Percentiles rank a stretch among this genome's conserved stretches.
These are phyloP conservation scores for Ambrosiella xylebori DNA, from an alignment of 2,329 filamentous ascomycete species.

Conservation along the genomic window DNA sequence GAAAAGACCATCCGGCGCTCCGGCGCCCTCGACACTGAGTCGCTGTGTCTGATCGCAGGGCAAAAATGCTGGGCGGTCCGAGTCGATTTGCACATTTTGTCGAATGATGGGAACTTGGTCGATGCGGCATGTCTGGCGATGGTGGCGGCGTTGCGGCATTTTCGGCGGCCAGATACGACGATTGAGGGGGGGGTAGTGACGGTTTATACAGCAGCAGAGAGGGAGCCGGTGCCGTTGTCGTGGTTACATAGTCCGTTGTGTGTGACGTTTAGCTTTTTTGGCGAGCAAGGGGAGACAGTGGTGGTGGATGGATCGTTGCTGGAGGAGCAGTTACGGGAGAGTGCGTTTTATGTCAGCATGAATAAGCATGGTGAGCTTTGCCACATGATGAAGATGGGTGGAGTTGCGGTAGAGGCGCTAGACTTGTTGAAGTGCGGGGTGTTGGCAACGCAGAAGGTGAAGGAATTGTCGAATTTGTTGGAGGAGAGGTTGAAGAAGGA, in stretches of 20 bases:
- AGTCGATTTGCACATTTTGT: conserved; percentile 79
- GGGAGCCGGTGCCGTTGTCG: conserved; percentile 76
- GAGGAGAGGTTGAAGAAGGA: conserved; percentile 61
- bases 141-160: conserved; percentile 77
- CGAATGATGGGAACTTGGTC: conserved; percentile 77
- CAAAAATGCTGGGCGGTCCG: conserved; percentile 83
- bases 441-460: conserved; percentile 60
- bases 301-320: conserved; percentile 55
- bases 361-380: conserved; percentile 84
- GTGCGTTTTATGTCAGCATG: conserved; percentile 64
- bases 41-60: conserved; percentile 79
- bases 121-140: conserved; percentile 76
- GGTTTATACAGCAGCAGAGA: conserved; percentile 67
- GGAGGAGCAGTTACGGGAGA: conserved; percentile 61
- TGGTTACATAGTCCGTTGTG: conserved; percentile 88
- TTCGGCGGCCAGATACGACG: conserved; percentile 73
- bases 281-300: conserved; percentile 42
- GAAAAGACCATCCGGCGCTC: conserved; percentile 91
- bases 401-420: conserved; percentile 63
- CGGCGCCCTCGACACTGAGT: conserved; percentile 85
- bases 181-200: conserved; percentile 73
- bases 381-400: conserved; percentile 80
- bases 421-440: conserved; percentile 59
- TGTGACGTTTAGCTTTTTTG: conserved; percentile 74
- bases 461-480: conserved; percentile 59